phyloP scores from a whole-genome alignment of 345 rosid genomes.

The Capsella bursapastoris region DNA sequence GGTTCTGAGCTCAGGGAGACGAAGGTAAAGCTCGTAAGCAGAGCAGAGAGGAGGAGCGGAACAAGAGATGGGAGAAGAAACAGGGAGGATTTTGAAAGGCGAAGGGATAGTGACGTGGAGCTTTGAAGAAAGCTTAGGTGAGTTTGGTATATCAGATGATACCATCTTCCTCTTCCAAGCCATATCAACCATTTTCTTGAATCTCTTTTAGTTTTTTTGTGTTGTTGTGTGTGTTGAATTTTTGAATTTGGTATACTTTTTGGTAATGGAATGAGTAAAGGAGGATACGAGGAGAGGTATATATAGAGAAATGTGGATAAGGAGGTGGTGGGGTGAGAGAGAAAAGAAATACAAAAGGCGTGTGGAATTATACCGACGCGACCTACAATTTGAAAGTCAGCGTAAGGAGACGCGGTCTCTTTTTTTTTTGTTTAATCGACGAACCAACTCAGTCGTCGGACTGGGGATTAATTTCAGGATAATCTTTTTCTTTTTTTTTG shows the following conservation, averaged over 20 bases:
- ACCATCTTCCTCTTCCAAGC: constrained; percentile 70
- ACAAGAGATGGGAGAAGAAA: constrained; percentile 47
- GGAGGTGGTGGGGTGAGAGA: neutral
- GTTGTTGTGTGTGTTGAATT: neutral
- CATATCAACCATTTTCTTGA: constrained; percentile 67
- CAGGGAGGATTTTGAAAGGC: constrained; percentile 19
- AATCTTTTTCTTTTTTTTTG: constrained; percentile 26
- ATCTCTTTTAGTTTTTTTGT: neutral
- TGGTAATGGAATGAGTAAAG: constrained; percentile 9
- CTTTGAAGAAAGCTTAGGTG: constrained; percentile 48
- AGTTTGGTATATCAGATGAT: constrained; percentile 45
- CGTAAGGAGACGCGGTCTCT: constrained; percentile 35
- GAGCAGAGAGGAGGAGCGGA: constrained; percentile 61
- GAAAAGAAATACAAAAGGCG: constrained; percentile 20
- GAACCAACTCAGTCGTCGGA: constrained; percentile 26
- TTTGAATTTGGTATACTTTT: neutral
- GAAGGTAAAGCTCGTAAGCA: constrained; percentile 78
- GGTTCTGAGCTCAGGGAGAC: constrained; percentile 72
- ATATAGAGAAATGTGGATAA: constrained; percentile 20
- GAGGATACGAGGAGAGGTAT: constrained; percentile 28
- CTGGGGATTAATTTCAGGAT: constrained; percentile 41
- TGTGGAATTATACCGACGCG: constrained; percentile 43
- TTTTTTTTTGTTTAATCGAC: neutral
- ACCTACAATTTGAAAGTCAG: constrained; percentile 36
- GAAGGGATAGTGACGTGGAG: constrained; percentile 60